Percentiles rank a stretch among this genome's conserved stretches.
Evolutionary conservation across 2,329 filamentous ascomycete genomes (phyloP).

Genomic region (Intubia oerlemansii): DNA sequence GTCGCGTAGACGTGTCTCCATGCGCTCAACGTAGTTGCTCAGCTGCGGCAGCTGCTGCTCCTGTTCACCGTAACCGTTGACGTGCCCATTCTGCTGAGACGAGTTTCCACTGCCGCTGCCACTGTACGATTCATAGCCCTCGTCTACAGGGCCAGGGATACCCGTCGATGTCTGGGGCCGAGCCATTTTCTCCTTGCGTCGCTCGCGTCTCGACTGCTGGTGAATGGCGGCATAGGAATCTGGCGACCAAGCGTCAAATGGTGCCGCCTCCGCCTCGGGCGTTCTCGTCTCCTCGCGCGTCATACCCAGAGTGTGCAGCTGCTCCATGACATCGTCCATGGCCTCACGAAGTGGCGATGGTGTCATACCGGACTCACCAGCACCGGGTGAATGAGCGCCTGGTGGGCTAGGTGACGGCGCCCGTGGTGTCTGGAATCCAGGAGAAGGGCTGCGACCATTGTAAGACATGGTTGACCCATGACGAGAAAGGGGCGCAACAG

Average conservation of each 20-base stretch:
- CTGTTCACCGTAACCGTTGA: too few species aligned
- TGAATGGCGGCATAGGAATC: constrained; percentile 52
- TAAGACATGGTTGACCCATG: too few species aligned
- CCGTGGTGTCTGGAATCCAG: constrained; percentile 30
- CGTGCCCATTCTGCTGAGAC: constrained; percentile 21
- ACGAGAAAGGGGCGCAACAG: too few species aligned
- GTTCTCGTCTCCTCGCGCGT: constrained; percentile 24
- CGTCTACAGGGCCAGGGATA: constrained; percentile 33
- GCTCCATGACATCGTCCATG: constrained; percentile 97
- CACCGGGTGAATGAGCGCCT: constrained; percentile 40
- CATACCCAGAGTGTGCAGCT: constrained; percentile 66
- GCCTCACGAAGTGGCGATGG: constrained; percentile 83
- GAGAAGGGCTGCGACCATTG: too few species aligned
- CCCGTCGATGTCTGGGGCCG: constrained; percentile 59
- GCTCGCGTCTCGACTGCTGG: constrained; percentile 17
- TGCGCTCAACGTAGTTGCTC: constrained; percentile 72
- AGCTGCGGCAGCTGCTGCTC: constrained; percentile 46
- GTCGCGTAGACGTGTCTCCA: constrained; percentile 63
- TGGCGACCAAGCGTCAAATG: constrained; percentile 73
- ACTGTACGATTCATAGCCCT: constrained; percentile 35
- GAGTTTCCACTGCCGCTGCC: constrained; percentile 26
- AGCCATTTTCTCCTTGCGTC: constrained; percentile 11
- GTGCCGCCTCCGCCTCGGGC: constrained; percentile 23
- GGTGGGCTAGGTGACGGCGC: constrained; percentile 41
- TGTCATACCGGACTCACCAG: constrained; percentile 41